Conservation (phyloP, 2,329 filamentous ascomycete species). For the Sarocladium oryzae region DNA sequence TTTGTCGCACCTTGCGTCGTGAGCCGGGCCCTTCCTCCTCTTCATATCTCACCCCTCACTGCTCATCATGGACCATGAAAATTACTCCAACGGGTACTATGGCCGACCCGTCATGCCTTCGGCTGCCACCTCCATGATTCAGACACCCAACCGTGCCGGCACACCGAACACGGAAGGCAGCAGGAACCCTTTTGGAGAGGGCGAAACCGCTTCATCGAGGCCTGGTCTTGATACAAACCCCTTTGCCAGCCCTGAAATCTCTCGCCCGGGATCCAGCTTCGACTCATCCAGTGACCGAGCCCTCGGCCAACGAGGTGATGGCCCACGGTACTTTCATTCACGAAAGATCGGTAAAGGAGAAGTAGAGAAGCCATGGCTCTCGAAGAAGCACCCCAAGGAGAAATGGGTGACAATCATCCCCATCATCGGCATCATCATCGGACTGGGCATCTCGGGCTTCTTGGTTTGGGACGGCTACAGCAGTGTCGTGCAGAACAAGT, state of each 20-base stretch:
- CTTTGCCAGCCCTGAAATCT: constrained; percentile 38
- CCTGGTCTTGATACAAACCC: constrained; percentile 30
- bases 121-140: constrained; percentile 28
- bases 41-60: neutral
- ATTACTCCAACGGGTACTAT: constrained; percentile 19
- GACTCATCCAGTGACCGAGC: constrained; percentile 34
- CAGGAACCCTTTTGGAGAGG: constrained; percentile 35
- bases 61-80: constrained; percentile 23
- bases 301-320: constrained; percentile 28
- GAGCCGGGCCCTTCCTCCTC: neutral
- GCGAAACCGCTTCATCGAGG: constrained; percentile 30
- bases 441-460: constrained; percentile 61
- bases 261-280: constrained; percentile 41
- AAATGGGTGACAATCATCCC: constrained; percentile 84
- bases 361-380: constrained; percentile 69
- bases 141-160: constrained; percentile 33
- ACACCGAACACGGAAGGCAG: constrained; percentile 35
- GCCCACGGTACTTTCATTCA: constrained; percentile 63
- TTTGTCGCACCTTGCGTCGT: neutral
- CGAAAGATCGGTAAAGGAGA: constrained; percentile 66
- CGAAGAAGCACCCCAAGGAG: constrained; percentile 68
- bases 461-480: constrained; percentile 69
- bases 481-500: constrained; percentile 68
- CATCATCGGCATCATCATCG: constrained; percentile 62
- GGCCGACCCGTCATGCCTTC: constrained; percentile 23